Base-by-base conservation (phyloP, 192 early-diverging fungal species). In the Backusella liffmaniae region DNA sequence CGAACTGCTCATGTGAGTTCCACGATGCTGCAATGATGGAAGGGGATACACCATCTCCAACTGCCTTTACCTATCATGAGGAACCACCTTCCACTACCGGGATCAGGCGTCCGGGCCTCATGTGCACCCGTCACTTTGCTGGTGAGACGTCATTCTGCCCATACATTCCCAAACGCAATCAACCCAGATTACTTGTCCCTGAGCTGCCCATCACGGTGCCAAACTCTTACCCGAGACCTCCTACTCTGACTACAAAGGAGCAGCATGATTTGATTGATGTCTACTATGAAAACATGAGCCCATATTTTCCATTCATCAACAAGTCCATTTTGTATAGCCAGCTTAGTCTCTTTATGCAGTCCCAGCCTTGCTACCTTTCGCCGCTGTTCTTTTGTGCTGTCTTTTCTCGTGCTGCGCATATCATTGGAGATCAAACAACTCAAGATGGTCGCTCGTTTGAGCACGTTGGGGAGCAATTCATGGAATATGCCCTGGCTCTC, bases 401-500 rank as follows among this genome's bases (percentile, higher is more conserved):
- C 13, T 72, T 72, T 44, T 23, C 70, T 3, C 21, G 44, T 3
- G 70, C 70, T 1, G 37, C 70, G 21, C 18, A 67, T 29, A 26
- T 62, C 2, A 10, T 12, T 35, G 32, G 29, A n/a, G 6, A 32
- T 8, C 10, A 4, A 5, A 29, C 9, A 13, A 18, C 66, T 0
- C 32, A n/a, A n/a, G 66, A 32, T 67, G 35, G 35, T 5, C 32
- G 66, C 16, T 35, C 1, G 16, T 35, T 35, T 36, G 29, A 35
- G 35, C 7, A 67, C 35, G 29, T 67, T 16, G 66, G 32, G 1
- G 35, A 67, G 4, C 66, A 67, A 5, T 67, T n/a, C 15, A 35
- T 67, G 66, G 66, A 67, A 67, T 67, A 35, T 36, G 66, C 66
- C 10, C 18, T 36, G 1, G 5, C n/a, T 35, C 82, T 91, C 49